These are phyloP conservation scores for Phalaenopsis aphrodite DNA, from an alignment of 106 monocot species.

Conservation along the genomic window DNA sequence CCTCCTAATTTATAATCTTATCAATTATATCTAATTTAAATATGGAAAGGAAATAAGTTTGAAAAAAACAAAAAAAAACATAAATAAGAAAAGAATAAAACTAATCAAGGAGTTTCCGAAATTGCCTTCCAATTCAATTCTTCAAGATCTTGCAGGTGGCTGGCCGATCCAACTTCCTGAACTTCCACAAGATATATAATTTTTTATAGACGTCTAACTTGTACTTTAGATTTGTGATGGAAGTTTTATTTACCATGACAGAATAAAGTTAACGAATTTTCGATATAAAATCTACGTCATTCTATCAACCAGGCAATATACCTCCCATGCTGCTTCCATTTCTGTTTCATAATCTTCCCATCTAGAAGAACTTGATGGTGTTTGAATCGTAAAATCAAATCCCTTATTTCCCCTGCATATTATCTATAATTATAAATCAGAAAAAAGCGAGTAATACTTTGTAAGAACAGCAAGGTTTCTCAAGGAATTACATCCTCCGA, in stretches of 20 bases:
- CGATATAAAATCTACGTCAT: neutral
- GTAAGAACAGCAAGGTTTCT: neutral
- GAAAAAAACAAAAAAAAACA: no score
- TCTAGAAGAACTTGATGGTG: conserved; percentile 85
- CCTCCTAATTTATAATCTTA: no score
- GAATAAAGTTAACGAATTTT: neutral
- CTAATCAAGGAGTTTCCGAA: no score
- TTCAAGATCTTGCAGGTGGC: no score
- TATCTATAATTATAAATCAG: conserved; percentile 9
- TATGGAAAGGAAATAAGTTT: no score
- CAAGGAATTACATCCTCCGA: conserved; percentile 57
- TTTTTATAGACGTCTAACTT: no score
- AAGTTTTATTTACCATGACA: neutral
- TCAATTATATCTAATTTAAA: no score
- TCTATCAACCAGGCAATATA: conserved; percentile 9
- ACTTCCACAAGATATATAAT: no score
- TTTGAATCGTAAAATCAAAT: conserved; percentile 91
- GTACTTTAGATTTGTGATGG: neutral
- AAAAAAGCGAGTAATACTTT: neutral
- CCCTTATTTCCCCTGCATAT: conserved; percentile 68
- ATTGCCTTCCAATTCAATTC: no score
- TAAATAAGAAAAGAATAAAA: no score
- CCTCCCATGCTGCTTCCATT: conserved; percentile 89
- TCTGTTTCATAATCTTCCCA: conserved; percentile 82
- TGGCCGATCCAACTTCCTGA: no score